Conservation (phyloP, 352 stramenopile species). For the Phytophthora pluvialis region DNA sequence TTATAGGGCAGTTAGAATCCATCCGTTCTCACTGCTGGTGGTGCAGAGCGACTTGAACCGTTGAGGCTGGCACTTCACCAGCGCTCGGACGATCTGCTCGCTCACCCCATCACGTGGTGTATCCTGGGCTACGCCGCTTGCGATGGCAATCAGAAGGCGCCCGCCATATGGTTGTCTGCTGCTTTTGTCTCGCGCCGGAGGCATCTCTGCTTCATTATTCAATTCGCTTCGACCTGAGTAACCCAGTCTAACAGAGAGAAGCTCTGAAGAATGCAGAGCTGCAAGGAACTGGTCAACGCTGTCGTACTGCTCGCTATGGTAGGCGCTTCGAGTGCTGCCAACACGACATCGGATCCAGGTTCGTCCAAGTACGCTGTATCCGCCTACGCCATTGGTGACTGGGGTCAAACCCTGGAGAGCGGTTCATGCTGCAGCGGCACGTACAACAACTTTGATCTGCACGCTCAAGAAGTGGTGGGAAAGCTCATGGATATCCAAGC, state of each 20-base stretch:
- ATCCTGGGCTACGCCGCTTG: background rate
- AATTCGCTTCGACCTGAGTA: background rate
- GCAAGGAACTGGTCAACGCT: constrained; percentile 10
- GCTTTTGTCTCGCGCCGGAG: constrained; percentile 1
- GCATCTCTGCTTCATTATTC: constrained; percentile 10
- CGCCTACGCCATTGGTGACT: constrained; percentile 46
- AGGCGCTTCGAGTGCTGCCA: background rate
- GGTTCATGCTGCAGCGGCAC: constrained; percentile 41
- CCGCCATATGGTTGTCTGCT: background rate
- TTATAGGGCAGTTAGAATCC: no score
- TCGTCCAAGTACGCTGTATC: constrained; percentile 11
- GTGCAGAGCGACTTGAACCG: background rate
- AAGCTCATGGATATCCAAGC: constrained; percentile 43
- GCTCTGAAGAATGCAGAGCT: constrained; percentile 3
- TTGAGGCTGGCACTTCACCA: background rate
- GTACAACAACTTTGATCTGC: constrained; percentile 40
- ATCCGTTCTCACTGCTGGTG: background rate
- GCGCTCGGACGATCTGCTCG: no score
- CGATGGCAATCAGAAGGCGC: background rate
- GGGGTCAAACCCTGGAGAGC: constrained; percentile 37
- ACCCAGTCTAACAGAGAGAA: background rate
- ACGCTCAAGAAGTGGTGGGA: constrained; percentile 38
- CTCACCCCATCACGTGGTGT: constrained; percentile 1
- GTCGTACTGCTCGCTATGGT: background rate
- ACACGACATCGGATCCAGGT: background rate